Evolutionary conservation across 495 filamentous ascomycete genomes (phyloP), one percentile per base, ranked within the genome.

Genomic region (Aspergillus steynii): DNA sequence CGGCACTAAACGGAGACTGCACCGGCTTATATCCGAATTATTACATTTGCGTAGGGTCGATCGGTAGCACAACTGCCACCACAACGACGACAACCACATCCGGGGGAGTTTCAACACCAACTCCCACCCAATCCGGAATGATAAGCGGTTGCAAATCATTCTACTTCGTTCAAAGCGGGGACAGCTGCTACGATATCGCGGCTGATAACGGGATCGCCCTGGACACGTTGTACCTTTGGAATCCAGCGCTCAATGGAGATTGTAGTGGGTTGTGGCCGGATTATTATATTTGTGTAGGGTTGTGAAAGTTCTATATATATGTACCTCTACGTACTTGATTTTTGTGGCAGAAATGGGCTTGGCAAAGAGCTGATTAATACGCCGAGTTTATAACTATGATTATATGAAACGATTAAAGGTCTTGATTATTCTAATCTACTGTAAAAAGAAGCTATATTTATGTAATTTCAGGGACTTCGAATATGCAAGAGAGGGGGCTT

Each of bases 1-100:
- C 66, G 20, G 66, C 64, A 2, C 28, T 68, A 6, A 53, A 58
- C 14, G 34, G 29, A 6, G 58, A 67, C 50, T 67, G 65, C 46
- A 29, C 32, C 3, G 29, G 50, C 31, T 28, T 61, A 6, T 31
- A 49, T 14, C 28, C 37, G 25, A 53, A 51, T 9, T 29, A 56
- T 27, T 48, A 50, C 37, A 12, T 56, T 29, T 61, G 60, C 31
- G 45, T 61, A 4, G 45, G 47, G 15, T 15, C 20, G 20, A 20
- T 20, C 20, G 20, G 20, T 20, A 20, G 20, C 20, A 20, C 15
- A 46, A 8, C 15, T 46, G 8, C 42, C 42, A 15, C 8, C 8
- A 15, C 42, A 46, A 46, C 42, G 42, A 8, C 42, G 15, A 46
- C 42, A 46, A 46, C 42, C 42, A 46, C 42, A 46, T 8, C 42